Base-by-base conservation (phyloP, 2,329 filamentous ascomycete genomes). In the Hymenoscyphus infarciens region DNA sequence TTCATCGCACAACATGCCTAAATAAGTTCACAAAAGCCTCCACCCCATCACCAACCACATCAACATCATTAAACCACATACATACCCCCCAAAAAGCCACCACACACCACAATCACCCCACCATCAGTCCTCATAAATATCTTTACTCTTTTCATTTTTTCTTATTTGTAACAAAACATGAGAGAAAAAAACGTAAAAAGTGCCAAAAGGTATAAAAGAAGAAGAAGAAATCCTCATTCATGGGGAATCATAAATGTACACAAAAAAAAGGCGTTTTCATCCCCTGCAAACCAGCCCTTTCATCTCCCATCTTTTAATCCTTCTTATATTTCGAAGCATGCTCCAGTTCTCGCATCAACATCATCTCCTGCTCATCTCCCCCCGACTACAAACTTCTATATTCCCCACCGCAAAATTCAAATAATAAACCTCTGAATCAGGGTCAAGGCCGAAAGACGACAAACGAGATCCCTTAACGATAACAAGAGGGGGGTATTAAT, bases 161-260 rank as follows among this genome's bases (percentile, higher is more conserved):
- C 6, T 31, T 6, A 31, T 31, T 5, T 31, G 29, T 31, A 31
- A 31, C 29, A 5, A 31, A 31, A 31, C 29, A 31, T 31, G 29
- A 31, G 29, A 5, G 29, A 5, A 31, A 31, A 31, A 31, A 31
- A 31, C 3, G 29, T 31, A 31, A 31, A 31, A 31, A 31, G 29
- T 45, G 39, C 19, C 39, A 45, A 16, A 45, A 45, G 15, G 15
- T 45, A 27, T 54, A 13, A 54, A 55, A 55, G 10, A 1, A 19
- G 19, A 5, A 31, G 25, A 33, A 25, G 67, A 25, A 64, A 62
- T 70, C 66, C 63, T 68, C 56, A 58, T 67, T 69, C 62, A 55
- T 69, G 66, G 63, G 66, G 52, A 49, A 69, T 70, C 67, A 57
- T 70, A 69, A 71, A 68, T 70, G 49, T 70, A 71, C 69, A 71